These are phyloP conservation scores for Austroboletus niveus DNA, from an alignment of 1,284 basidiomycete genomes.

Conservation along the genomic window DNA sequence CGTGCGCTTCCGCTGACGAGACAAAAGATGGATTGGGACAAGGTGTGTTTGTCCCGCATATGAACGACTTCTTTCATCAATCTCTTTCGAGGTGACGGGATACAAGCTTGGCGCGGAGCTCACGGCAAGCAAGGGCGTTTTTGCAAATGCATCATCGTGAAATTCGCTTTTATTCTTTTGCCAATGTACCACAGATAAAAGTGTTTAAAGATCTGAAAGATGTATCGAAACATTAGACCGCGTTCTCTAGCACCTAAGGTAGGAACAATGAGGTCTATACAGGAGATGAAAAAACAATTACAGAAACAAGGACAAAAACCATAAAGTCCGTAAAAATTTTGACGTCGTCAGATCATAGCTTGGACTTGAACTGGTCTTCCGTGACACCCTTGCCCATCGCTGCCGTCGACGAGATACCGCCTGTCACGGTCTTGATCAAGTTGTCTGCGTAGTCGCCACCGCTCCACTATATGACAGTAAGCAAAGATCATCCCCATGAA, in stretches of 20 bases:
- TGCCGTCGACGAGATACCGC: conserved; percentile 91
- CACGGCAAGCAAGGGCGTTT: conserved; percentile 64
- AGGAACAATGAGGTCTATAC: conserved; percentile 2
- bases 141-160: conserved; percentile 42
- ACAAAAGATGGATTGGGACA: conserved; percentile 94
- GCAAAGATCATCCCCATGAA: conserved; percentile 10
- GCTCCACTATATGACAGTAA: conserved; percentile 67
- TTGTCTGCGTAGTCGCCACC: conserved; percentile 93
- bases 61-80: neutral
- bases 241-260: neutral
- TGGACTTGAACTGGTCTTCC: conserved; percentile 79
- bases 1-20: conserved; percentile 89
- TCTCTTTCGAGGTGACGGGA: conserved; percentile 60
- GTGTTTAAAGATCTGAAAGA: conserved; percentile 7
- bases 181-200: neutral
- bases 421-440: conserved; percentile 91
- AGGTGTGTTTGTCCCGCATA: conserved; percentile 47
- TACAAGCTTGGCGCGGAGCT: conserved; percentile 88
- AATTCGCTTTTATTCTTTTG: neutral
- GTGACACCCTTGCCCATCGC: conserved; percentile 96
- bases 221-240: neutral
- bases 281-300: neutral
- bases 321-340: neutral
- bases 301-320: conserved; percentile 5
- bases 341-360: conserved; percentile 42